Base-by-base conservation (phyloP, 2,329 filamentous ascomycete genomes). In the Plectosphaerella plurivora region DNA sequence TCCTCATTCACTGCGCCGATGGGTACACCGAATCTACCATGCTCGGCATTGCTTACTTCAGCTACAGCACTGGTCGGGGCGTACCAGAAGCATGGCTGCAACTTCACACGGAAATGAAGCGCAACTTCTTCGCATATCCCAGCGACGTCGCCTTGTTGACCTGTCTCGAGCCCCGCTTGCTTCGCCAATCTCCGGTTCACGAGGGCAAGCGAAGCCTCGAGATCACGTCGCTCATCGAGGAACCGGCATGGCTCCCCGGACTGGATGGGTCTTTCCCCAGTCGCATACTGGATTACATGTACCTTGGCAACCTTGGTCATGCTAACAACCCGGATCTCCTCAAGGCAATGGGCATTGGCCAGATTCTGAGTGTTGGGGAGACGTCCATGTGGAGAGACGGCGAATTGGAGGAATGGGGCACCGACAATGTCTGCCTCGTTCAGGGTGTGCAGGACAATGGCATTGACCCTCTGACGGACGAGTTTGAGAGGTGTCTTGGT, bases 61-160 rank as follows among this genome's bases (percentile, higher is more conserved):
- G 95, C 79, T 99, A 91, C 69, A 90, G 89, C 51, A 90, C 94
- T 56, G 91, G 90, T 7, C 76, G 84, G 11, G 81, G 92, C 0
- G 81, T 93, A 1, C 88, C 92, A 25, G 84, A 91, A 52, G 92
- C 94, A 9, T 97, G 92, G 92, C 76, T 97, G 10, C 79, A 84
- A 54, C 75, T 99, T 47, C 94, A 99, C 66, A 86, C 85, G 11
- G 79, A 84, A 12, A 90, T 88, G 67, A 78, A 83, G 52, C 88
- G 94, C 54, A 97, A 99, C 65, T 97, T 97, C 73, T 99, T 99
- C 65, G 91, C 94, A 0, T 97, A 97, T 61, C 88, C 89, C 1
- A 90, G 89, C 0, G 94, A 99, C 65, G 91, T 97, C 16, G 82
- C 87, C 4, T 78, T 97, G 11, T 72, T 97, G n/a, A 85, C 81